A percentile compares a stretch with the other conserved stretches of the same genome.
These are phyloP conservation scores for Fusarium pseudonygamai DNA, from an alignment of 2,329 filamentous ascomycete species.

Conservation along the genomic window DNA sequence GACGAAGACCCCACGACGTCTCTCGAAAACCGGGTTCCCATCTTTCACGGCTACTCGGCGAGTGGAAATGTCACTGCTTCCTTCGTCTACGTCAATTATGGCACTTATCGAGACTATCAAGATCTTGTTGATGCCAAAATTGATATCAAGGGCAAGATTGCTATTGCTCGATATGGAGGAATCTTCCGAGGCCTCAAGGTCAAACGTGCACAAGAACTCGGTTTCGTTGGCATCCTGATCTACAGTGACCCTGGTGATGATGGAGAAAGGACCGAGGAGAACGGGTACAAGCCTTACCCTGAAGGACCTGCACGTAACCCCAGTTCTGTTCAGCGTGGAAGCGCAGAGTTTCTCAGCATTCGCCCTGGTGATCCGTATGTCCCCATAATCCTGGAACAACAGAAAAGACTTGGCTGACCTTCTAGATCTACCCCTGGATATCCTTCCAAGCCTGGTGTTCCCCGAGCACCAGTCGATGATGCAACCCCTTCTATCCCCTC, in stretches of 20 bases:
- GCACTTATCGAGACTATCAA: constrained; percentile 85
- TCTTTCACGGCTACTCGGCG: constrained; percentile 94
- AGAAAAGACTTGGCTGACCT: constrained; percentile 14
- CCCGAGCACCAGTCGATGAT: constrained; percentile 74
- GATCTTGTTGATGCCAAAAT: constrained; percentile 81
- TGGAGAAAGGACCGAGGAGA: constrained; percentile 80
- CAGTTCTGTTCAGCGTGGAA: constrained; percentile 89
- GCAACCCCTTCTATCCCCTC: constrained; percentile 88
- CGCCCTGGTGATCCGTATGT: constrained; percentile 73
- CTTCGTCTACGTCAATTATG: constrained; percentile 92
- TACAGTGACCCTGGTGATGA: constrained; percentile 93
- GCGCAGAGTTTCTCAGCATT: constrained; percentile 80
- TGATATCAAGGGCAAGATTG: constrained; percentile 84
- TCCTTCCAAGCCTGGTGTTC: constrained; percentile 88
- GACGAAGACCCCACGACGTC: constrained; percentile 83
- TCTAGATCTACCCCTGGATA: constrained; percentile 85
- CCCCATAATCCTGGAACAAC: constrained; percentile 2
- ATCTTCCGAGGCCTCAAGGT: constrained; percentile 93
- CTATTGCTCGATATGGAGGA: constrained; percentile 83
- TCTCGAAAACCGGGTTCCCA: constrained; percentile 78
- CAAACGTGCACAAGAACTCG: constrained; percentile 89
- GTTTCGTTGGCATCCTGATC: constrained; percentile 85
- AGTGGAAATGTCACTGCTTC: constrained; percentile 89
- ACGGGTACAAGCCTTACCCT: constrained; percentile 83
- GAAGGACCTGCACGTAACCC: constrained; percentile 88